Evolutionary conservation across 352 stramenopile genomes (phyloP), one percentile per base, ranked within the genome.

Genomic region (Globisporangium ultimum): DNA sequence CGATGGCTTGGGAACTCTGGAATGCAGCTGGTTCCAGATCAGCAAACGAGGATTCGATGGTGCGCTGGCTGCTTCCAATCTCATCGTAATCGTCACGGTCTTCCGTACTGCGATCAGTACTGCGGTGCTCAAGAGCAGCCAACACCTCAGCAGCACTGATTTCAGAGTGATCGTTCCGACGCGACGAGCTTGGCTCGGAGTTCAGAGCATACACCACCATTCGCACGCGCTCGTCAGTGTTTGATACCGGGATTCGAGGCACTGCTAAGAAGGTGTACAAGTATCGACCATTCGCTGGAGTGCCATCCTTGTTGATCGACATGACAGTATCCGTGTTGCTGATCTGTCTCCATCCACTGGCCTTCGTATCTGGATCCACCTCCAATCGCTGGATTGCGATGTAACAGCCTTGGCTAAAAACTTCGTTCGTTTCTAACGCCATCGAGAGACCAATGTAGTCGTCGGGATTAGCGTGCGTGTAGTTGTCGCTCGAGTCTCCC

Each of bases 211-310:
- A 94, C 34, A 91, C 84, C 0, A 94, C 79, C 56, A 94, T 70
- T 9, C 84, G 82, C 48, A 94, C 71, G 42, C 84, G 86, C 54
- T 94, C 84, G 8, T 84, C 76, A 0, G 67, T 71, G 2, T 67
- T 54, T 9, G 72, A 69, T 5, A 92, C 75, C 13, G 80, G 75
- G 12, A 94, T 90, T 1, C 83, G 80, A 15, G 84, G 84, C n/a
- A 94, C 84, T 1, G 82, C 77, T 62, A 94, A 66, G 67, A 94
- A 94, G 42, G 82, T 88, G 63, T 94, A 93, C 41, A 89, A 53
- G 32, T 86, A 85, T 3, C 80, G 74, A 18, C 75, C 76, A 40
- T 66, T 72, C 22, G 67, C 48, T 10, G 66, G 60, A 0, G 64
- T 34, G n/a, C 64, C 17, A 20, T 89, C 78, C 53, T 87, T 91